These are phyloP conservation scores for Calonectria fujianensis DNA, from an alignment of 2,329 filamentous ascomycete species.

Conservation along the genomic window DNA sequence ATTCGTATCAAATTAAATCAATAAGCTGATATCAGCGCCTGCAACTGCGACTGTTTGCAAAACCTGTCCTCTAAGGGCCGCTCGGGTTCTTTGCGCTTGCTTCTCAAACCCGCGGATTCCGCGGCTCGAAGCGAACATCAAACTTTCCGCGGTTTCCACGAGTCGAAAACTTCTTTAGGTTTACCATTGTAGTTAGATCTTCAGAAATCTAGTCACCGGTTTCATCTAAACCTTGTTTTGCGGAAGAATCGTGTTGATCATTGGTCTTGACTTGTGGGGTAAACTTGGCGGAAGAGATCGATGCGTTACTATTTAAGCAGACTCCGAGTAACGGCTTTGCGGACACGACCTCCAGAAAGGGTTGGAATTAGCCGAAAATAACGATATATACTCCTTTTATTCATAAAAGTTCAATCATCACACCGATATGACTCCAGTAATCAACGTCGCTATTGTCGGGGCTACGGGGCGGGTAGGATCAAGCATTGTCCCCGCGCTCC, in stretches of 20 bases:
- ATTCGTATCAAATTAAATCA: too few relatives aligned
- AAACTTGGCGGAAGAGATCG: not conserved
- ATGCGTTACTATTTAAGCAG: not conserved
- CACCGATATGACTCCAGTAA: not conserved
- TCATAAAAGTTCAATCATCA: not conserved
- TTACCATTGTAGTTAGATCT: too few relatives aligned
- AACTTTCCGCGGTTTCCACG: not conserved
- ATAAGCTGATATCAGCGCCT: too few relatives aligned
- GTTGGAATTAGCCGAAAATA: not conserved
- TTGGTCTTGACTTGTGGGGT: too few relatives aligned
- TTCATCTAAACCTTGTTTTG: too few relatives aligned
- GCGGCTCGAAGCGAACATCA: not conserved
- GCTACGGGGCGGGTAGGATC: not conserved
- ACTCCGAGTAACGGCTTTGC: not conserved
- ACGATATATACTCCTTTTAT: not conserved
- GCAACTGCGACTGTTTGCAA: too few relatives aligned
- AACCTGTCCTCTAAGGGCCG: too few relatives aligned
- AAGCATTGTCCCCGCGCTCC: not conserved
- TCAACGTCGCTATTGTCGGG: not conserved
- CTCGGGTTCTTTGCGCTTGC: too few relatives aligned
- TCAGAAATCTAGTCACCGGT: too few relatives aligned
- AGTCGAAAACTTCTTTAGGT: not conserved
- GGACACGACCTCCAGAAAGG: not conserved
- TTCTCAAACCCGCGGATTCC: not conserved
- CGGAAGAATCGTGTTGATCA: too few relatives aligned